Base-by-base conservation (phyloP, 768 basidiomycete genomes). In the Collybia nuda region DNA sequence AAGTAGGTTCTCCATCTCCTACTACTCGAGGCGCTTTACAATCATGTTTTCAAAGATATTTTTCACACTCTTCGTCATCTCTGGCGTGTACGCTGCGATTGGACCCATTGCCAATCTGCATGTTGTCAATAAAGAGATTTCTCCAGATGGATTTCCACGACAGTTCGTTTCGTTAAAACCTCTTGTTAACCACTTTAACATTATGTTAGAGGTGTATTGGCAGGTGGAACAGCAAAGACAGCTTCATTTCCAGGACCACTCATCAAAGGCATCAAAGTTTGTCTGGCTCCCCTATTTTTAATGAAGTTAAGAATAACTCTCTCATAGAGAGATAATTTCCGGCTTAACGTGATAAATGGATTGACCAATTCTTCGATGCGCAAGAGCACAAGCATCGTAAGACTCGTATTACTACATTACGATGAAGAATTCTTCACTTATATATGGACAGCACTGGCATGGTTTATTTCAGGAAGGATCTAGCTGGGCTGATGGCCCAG, bases 71-170 rank as follows among this genome's bases (percentile, higher is more conserved):
- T 11, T 32, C 32, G 2, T 14, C 32, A 14, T 22, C 15, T 50
- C 45, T 12, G n/a, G 38, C n/a, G 36, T 48, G 7, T 59, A 60
- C 40, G 63, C 57, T 45, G 39, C 49, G 6, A 51, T 67, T 44
- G 68, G 69, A 1, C 69, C 71, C 3, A 50, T 53, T 24, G 56
- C 64, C 12, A 62, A 71, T 19, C 55, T 81, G 7, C 59, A 67
- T 40, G 65, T 81, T 40, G 58, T 64, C 6, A 80, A 80, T 61
- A 65, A 64, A 44, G 50, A 63, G 9, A 74, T 82, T 45, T 56
- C 75, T 12, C 81, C 82, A 0, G 81, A 82, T 62, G 80, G 81
- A 18, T 80, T 72, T 49, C 48, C 47, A 55, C 63, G 78, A 46
- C 62, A 67, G 71, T 74, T 22, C 40, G 74, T 65, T 17, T 14